These are phyloP conservation scores for Massarina eburnea DNA, from an alignment of 2,329 filamentous ascomycete genomes.

Conservation along the genomic window DNA sequence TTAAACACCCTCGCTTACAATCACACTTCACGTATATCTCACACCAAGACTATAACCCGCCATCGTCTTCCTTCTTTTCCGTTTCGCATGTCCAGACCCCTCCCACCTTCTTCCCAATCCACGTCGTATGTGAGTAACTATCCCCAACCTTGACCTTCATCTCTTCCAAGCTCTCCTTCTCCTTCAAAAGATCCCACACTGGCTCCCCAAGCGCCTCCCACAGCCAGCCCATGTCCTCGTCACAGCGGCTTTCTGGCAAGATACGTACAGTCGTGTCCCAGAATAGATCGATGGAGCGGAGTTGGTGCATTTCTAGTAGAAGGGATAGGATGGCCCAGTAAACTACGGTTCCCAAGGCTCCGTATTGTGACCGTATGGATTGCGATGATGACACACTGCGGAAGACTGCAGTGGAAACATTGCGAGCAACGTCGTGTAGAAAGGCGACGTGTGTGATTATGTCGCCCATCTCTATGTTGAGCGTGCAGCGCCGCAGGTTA, in stretches of 20 bases:
- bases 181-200: conserved; percentile 9
- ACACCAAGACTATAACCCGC: too few relatives aligned
- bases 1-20: too few relatives aligned
- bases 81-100: conserved; percentile 1
- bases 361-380: not conserved
- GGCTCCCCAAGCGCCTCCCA: conserved; percentile 8
- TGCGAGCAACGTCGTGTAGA: conserved; percentile 7
- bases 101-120: not conserved
- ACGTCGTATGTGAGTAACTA: not conserved
- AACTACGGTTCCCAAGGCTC: conserved; percentile 5
- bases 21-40: too few relatives aligned
- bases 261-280: conserved; percentile 10
- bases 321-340: conserved; percentile 1
- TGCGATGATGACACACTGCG: conserved; percentile 1
- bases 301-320: conserved; percentile 8
- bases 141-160: conserved; percentile 14
- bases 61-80: too few relatives aligned
- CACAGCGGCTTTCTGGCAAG: not conserved
- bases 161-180: conserved; percentile 6
- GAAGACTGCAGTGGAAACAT: conserved; percentile 1
- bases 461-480: conserved; percentile 17
- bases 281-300: conserved; percentile 11
- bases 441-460: not conserved
- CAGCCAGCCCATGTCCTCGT: conserved; percentile 3
- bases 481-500: conserved; percentile 14